These are phyloP conservation scores for Boehmeria nivea DNA, from an alignment of 306 rosid species.

Conservation along the genomic window DNA sequence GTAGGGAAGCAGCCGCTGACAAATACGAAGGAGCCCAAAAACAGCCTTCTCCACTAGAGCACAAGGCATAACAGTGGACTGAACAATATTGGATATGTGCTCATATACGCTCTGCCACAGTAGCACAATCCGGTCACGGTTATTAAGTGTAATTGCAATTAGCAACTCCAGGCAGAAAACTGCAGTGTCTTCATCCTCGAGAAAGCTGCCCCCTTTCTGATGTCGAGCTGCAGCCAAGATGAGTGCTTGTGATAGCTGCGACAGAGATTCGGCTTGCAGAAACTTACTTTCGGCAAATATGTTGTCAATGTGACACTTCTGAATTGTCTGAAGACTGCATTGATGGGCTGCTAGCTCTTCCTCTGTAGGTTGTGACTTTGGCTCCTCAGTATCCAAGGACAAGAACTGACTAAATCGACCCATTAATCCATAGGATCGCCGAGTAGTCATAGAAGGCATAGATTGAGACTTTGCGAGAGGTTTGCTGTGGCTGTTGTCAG, in stretches of 20 bases:
- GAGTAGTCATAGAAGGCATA: slow-evolving; percentile 72
- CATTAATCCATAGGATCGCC: slow-evolving; percentile 95
- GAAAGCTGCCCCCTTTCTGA: slow-evolving; percentile 78
- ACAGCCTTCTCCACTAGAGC: slow-evolving; percentile 98
- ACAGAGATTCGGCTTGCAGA: slow-evolving; percentile 87
- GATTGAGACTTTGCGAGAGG: slow-evolving; percentile 72
- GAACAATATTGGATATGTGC: slow-evolving; percentile 88
- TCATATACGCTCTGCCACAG: slow-evolving; percentile 98
- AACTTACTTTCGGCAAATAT: slow-evolving; percentile 94
- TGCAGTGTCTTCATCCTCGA: slow-evolving; percentile 97
- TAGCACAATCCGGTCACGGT: slow-evolving; percentile 88
- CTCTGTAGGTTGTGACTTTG: slow-evolving; percentile 98
- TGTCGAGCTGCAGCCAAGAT: slow-evolving; percentile 93
- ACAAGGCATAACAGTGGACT: slow-evolving; percentile 89
- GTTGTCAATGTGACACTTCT: slow-evolving; percentile 88
- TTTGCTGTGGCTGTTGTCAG: slow-evolving; percentile 74
- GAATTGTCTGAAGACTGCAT: slow-evolving; percentile 87
- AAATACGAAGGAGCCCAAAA: slow-evolving; percentile 86
- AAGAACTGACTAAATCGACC: slow-evolving; percentile 97
- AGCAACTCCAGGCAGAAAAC: slow-evolving; percentile 94
- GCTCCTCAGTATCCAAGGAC: slow-evolving; percentile 96
- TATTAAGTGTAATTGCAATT: slow-evolving; percentile 90
- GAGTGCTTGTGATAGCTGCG: slow-evolving; percentile 90
- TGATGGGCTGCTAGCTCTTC: slow-evolving; percentile 99
- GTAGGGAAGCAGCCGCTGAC: slow-evolving; percentile 98